phyloP scores from a whole-genome alignment of 495 filamentous ascomycete genomes.

The Penicillium silybi region DNA sequence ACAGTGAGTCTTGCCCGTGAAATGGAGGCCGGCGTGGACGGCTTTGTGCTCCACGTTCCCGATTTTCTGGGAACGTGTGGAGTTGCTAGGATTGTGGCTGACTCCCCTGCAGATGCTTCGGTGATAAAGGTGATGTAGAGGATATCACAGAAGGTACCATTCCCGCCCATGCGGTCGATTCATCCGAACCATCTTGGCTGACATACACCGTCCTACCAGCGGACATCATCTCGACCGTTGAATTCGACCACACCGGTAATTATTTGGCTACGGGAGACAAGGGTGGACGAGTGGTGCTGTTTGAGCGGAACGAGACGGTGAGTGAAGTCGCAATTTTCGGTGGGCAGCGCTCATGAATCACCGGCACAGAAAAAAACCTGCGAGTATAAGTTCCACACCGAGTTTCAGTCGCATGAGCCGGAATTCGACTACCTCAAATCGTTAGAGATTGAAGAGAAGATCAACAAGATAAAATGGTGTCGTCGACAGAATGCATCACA shows the following conservation, averaged over 20 bases:
- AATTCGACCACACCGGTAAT: slow-evolving; percentile 98
- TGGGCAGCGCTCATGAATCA: slow-evolving; percentile 18
- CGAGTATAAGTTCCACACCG: slow-evolving; percentile 99
- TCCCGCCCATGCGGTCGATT: slow-evolving; percentile 6
- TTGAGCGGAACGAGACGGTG: slow-evolving; percentile 97
- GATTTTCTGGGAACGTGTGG: background rate
- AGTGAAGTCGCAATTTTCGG: background rate
- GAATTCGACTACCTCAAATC: slow-evolving; percentile 99
- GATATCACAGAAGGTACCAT: slow-evolving; percentile 97
- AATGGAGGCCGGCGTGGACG: background rate
- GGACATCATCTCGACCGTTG: slow-evolving; percentile 98
- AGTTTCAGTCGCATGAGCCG: slow-evolving; percentile 98
- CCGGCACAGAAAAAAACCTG: slow-evolving; percentile 93
- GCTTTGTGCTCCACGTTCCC: background rate
- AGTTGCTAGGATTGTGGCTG: slow-evolving; percentile 1
- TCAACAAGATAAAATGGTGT: slow-evolving; percentile 99
- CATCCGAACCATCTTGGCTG: slow-evolving; percentile 7
- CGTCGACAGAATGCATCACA: slow-evolving; percentile 96
- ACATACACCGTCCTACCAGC: slow-evolving; percentile 47
- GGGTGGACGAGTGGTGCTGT: slow-evolving; percentile 91
- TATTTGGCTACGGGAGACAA: slow-evolving; percentile 98
- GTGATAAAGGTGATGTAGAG: slow-evolving; percentile 98
- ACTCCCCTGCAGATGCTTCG: slow-evolving; percentile 76
- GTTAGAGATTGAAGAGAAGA: slow-evolving; percentile 99
- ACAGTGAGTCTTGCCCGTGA: slow-evolving; percentile 67